These are phyloP conservation scores for Fagopyrum homotropicum DNA, from an alignment of 148 eudicot species.

Conservation along the genomic window DNA sequence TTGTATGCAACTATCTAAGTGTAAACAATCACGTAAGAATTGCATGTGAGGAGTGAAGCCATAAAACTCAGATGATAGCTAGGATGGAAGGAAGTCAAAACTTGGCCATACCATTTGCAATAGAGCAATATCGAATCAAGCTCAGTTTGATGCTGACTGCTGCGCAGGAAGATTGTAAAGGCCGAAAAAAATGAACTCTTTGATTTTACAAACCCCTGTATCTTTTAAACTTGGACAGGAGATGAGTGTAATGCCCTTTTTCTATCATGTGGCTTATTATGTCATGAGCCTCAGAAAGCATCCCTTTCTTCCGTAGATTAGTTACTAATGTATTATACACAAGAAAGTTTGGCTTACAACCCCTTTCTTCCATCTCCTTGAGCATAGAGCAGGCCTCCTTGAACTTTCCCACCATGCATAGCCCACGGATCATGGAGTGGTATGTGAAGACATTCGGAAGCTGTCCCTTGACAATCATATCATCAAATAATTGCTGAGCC, in stretches of 20 bases:
- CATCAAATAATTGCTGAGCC: conserved; percentile 50
- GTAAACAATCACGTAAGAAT: background rate
- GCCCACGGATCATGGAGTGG: conserved; percentile 79
- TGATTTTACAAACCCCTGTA: conserved; percentile 9
- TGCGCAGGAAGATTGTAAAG: no score
- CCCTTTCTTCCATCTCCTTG: conserved; percentile 68
- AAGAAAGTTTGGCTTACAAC: conserved; percentile 31
- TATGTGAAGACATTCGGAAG: conserved; percentile 81
- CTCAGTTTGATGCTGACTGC: no score
- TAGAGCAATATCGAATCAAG: no score
- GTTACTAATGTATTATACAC: conserved; percentile 40
- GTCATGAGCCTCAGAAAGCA: conserved; percentile 57
- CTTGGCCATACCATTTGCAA: no score
- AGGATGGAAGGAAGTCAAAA: no score
- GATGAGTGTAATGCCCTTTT: conserved; percentile 68
- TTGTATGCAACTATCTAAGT: background rate
- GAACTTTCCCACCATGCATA: conserved; percentile 59
- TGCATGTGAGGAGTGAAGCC: background rate
- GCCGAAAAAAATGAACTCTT: background rate
- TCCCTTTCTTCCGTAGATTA: conserved; percentile 55
- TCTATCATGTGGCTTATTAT: conserved; percentile 59
- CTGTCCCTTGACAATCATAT: conserved; percentile 57
- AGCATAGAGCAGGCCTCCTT: conserved; percentile 64
- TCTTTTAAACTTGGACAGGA: conserved; percentile 26
- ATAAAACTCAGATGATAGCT: no score